Percentiles rank a stretch among this genome's conserved stretches.
Conservation (phyloP, 257 asterid genomes). For the Nicotiana undulata region DNA sequence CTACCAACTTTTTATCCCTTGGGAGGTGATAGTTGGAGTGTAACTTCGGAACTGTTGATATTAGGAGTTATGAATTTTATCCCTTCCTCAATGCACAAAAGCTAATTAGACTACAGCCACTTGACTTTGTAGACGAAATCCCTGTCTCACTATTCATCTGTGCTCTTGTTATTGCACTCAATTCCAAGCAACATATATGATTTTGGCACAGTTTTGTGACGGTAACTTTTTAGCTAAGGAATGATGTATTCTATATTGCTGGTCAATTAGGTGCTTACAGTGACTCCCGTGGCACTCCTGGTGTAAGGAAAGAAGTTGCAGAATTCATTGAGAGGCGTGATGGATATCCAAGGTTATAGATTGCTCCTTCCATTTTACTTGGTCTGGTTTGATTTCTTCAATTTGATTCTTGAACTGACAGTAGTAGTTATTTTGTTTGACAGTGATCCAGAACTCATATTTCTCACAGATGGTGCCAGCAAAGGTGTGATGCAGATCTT, state of each 20-base stretch:
- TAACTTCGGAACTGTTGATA: not conserved
- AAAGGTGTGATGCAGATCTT: constrained; percentile 97
- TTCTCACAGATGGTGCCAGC: constrained; percentile 97
- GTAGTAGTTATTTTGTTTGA: constrained; percentile 4
- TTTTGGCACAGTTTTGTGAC: not conserved
- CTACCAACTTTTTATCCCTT: not conserved
- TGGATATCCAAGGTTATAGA: constrained; percentile 85
- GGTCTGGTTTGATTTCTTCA: not conserved
- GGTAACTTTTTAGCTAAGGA: not conserved
- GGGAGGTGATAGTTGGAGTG: not conserved
- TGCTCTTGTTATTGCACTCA: not conserved
- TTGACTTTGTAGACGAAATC: not conserved
- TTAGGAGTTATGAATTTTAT: not conserved
- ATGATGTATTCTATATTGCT: constrained; percentile 11
- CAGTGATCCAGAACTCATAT: constrained; percentile 98
- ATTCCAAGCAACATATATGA: not conserved
- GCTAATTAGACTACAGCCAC: not conserved
- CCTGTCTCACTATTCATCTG: not conserved
- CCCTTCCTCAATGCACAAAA: not conserved
- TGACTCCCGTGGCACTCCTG: constrained; percentile 96
- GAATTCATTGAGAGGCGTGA: constrained; percentile 96
- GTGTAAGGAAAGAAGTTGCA: constrained; percentile 90
- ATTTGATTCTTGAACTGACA: constrained; percentile 17
- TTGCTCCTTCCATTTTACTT: constrained; percentile 7
- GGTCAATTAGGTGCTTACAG: constrained; percentile 83